Percentiles rank a stretch among this genome's conserved stretches.
phyloP scores from a whole-genome alignment of 1,284 basidiomycete species.

The Ceratobasidium papillatum region DNA sequence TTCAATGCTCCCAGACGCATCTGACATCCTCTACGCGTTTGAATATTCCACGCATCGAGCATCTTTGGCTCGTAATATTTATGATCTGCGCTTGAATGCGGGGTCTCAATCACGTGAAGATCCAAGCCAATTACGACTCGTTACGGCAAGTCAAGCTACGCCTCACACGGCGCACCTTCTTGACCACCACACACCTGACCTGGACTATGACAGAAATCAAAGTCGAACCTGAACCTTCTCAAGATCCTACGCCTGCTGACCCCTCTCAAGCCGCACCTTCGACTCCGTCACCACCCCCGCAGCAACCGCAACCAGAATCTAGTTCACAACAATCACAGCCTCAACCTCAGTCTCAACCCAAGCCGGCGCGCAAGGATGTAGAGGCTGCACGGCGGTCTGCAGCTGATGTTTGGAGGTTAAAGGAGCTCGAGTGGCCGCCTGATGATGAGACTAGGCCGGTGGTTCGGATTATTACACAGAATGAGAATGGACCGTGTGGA shows the following conservation, averaged over 20 bases:
- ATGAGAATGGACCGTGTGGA: conserved; percentile 86
- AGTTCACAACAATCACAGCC: background rate
- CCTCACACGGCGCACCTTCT: background rate
- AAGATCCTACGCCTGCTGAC: background rate
- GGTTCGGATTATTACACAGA: conserved; percentile 80
- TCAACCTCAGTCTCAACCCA: background rate
- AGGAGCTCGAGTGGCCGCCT: conserved; percentile 61
- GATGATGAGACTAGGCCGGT: conserved; percentile 53
- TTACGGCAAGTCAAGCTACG: conserved; percentile 8
- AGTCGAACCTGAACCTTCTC: conserved; percentile 13
- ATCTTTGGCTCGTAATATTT: background rate
- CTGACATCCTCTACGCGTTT: no score
- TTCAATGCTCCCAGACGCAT: background rate
- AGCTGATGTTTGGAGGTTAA: conserved; percentile 82
- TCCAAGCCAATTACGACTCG: background rate
- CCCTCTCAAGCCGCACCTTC: background rate
- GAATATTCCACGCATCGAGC: background rate
- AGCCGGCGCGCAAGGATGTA: background rate
- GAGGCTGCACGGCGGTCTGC: conserved; percentile 47
- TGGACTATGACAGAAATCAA: conserved; percentile 13
- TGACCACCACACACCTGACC: conserved; percentile 25
- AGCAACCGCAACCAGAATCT: background rate
- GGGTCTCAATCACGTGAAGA: conserved; percentile 4
- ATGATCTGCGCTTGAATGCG: background rate
- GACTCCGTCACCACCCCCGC: conserved; percentile 7